Evolutionary conservation across 2,329 filamentous ascomycete species (phyloP).

Genomic region (Shiraia sp.): DNA sequence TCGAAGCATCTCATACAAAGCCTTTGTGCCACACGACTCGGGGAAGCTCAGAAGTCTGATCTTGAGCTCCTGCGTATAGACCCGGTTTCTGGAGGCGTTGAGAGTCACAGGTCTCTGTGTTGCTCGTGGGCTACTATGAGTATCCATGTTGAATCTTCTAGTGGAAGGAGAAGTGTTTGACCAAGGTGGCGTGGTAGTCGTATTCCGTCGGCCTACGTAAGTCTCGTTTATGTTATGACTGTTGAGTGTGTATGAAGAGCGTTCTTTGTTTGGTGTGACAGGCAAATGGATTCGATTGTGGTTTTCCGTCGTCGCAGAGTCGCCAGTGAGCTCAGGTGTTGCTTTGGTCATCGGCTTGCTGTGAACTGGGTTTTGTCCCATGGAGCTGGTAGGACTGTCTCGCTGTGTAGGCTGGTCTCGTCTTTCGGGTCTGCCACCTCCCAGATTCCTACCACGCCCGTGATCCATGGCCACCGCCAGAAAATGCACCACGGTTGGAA

Average conservation of each 20-base stretch:
- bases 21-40: constrained; percentile 18
- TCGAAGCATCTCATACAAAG: constrained; percentile 27
- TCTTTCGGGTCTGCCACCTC: constrained; percentile 6
- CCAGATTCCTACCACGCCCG: constrained; percentile 1
- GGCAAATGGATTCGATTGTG: not conserved
- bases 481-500: constrained; percentile 2
- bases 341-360: constrained; percentile 9
- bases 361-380: constrained; percentile 4
- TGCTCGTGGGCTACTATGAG: constrained; percentile 1
- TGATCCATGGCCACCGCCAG: constrained; percentile 13
- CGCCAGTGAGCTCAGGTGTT: not conserved
- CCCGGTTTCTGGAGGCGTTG: constrained; percentile 15
- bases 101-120: constrained; percentile 2
- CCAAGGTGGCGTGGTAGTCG: not conserved
- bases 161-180: not conserved
- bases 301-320: constrained; percentile 4
- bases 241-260: constrained; percentile 12
- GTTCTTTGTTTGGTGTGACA: constrained; percentile 6
- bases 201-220: constrained; percentile 7
- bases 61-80: constrained; percentile 25
- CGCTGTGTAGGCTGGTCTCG: constrained; percentile 11
- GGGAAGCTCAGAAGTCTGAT: constrained; percentile 21
- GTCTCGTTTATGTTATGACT: constrained; percentile 20
- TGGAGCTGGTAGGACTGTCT: constrained; percentile 19
- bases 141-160: not conserved